phyloP scores from a whole-genome alignment of 331 rosid species.

The Dryas integrifolia region DNA sequence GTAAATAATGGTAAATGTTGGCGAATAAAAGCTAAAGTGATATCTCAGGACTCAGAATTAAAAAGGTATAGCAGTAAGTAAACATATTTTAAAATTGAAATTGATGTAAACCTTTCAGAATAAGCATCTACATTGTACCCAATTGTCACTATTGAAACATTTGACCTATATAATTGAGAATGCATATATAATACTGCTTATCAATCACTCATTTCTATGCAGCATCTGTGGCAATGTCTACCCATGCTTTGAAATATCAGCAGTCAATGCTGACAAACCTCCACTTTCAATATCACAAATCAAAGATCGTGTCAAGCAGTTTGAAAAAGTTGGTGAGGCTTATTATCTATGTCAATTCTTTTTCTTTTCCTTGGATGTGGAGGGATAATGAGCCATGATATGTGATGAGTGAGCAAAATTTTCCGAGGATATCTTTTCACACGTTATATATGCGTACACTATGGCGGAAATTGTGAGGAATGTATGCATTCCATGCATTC shows the following conservation, averaged over 20 bases:
- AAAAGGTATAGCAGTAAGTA: not conserved
- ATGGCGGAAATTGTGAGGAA: too few relatives aligned
- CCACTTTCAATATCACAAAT: constrained; percentile 64
- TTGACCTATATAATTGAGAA: not conserved
- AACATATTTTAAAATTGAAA: not conserved
- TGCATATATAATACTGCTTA: constrained; percentile 17
- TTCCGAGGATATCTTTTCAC: not conserved
- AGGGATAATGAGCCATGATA: not conserved
- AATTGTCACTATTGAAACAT: not conserved
- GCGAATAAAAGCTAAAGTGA: not conserved
- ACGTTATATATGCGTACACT: not conserved
- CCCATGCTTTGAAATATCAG: constrained; percentile 94
- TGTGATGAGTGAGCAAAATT: not conserved
- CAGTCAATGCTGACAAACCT: constrained; percentile 94
- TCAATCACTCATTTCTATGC: constrained; percentile 37
- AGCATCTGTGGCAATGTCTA: constrained; percentile 71
- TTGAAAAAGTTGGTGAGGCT: constrained; percentile 73
- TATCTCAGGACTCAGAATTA: not conserved
- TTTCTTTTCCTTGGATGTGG: not conserved
- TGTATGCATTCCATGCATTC: not conserved
- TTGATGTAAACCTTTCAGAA: not conserved
- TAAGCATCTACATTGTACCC: not conserved
- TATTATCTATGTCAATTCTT: not conserved
- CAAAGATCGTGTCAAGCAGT: constrained; percentile 82
- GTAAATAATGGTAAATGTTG: not conserved